phyloP scores from a whole-genome alignment of 2,329 filamentous ascomycete genomes.

The Penicillium sp. region DNA sequence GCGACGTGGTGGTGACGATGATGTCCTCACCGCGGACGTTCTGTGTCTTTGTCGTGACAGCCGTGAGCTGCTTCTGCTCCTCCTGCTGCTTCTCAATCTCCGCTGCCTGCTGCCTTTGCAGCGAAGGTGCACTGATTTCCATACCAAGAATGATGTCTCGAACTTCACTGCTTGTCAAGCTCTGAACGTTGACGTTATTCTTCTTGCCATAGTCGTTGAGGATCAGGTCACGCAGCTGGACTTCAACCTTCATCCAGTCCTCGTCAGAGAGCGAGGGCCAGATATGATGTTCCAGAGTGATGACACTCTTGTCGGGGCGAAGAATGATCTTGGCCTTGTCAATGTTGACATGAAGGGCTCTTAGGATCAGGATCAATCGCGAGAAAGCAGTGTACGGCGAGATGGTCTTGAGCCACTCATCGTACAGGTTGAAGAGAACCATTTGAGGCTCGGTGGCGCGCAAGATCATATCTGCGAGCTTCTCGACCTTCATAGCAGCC shows the following conservation, averaged over 20 bases:
- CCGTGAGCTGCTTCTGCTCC: constrained; percentile 94
- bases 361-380: constrained; percentile 87
- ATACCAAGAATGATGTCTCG: constrained; percentile 98
- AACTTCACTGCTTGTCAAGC: constrained; percentile 94
- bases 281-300: constrained; percentile 98
- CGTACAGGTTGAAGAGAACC: constrained; percentile 98
- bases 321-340: constrained; percentile 98
- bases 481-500: constrained; percentile 99
- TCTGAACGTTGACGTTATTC: constrained; percentile 99
- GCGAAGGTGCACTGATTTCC: constrained; percentile 97
- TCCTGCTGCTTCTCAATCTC: constrained; percentile 99
- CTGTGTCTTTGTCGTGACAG: constrained; percentile 97
- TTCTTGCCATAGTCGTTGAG: constrained; percentile 99
- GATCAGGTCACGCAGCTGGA: constrained; percentile 91
- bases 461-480: constrained; percentile 98
- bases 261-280: constrained; percentile 95
- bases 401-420: constrained; percentile 98
- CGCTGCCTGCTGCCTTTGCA: constrained; percentile 97
- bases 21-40: constrained; percentile 97
- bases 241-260: constrained; percentile 99
- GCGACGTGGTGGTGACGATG: constrained; percentile 95
- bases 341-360: constrained; percentile 94
- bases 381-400: constrained; percentile 99
- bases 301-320: constrained; percentile 95
- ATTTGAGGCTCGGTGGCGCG: constrained; percentile 99